Percentiles rank a stretch among this genome's conserved stretches.
Evolutionary conservation across 2,329 filamentous ascomycete genomes (phyloP).

Genomic region (Penicillium thymicola): DNA sequence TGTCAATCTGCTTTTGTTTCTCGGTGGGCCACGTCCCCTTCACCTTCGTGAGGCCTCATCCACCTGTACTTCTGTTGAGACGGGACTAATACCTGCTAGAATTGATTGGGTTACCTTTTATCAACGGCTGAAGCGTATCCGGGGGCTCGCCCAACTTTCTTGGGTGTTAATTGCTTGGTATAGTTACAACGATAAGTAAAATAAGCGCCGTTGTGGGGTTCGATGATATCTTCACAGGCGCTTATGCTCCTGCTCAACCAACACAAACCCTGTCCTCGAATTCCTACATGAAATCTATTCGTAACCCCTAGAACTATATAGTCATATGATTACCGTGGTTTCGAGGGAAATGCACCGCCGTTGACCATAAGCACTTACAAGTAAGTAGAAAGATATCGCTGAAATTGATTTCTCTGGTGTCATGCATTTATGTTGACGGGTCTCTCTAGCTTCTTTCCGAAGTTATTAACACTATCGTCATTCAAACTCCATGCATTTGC

Average conservation of each 20-base stretch:
- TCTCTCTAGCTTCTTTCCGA: background rate
- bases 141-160: too few relatives aligned
- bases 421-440: background rate
- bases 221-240: background rate
- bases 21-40: slow-evolving; percentile 15
- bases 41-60: too few relatives aligned
- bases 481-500: background rate
- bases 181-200: too few relatives aligned
- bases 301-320: background rate
- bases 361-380: slow-evolving; percentile 19
- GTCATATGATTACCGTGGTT: slow-evolving; percentile 13
- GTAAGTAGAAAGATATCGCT: background rate
- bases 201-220: background rate
- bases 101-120: background rate
- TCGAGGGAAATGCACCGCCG: slow-evolving; percentile 26
- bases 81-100: background rate
- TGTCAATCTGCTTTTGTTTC: slow-evolving; percentile 27
- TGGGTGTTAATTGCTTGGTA: too few relatives aligned
- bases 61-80: background rate
- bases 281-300: background rate
- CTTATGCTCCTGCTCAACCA: background rate
- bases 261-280: background rate
- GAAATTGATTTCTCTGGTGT: background rate
- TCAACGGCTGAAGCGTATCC: background rate
- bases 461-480: background rate